Evolutionary conservation across 106 monocot genomes (phyloP).

Genomic region (Posidonia australis): DNA sequence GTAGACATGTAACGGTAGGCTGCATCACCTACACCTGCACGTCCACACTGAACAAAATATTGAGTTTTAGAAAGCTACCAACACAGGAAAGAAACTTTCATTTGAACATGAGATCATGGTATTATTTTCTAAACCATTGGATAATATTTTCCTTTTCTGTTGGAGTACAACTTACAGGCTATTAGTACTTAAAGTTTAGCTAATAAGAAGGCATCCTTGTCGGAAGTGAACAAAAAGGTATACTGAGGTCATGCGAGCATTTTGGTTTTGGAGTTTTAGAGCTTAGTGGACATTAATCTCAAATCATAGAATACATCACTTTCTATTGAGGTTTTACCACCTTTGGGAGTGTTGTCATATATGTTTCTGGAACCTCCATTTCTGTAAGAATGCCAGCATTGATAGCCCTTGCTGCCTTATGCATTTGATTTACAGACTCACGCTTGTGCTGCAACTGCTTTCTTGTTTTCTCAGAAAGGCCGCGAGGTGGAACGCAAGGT

Average conservation of each 20-base stretch:
- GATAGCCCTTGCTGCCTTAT: conserved; percentile 81
- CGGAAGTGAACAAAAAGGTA: too few species aligned
- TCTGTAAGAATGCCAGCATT: conserved; percentile 57
- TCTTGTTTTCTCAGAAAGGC: conserved; percentile 33
- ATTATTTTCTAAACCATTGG: too few species aligned
- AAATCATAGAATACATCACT: neutral
- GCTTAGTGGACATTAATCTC: too few species aligned
- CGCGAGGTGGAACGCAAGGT: conserved; percentile 58
- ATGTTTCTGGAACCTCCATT: conserved; percentile 75
- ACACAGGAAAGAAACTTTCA: too few species aligned
- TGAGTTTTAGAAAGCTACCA: too few species aligned
- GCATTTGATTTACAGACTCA: conserved; percentile 72
- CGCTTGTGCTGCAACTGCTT: conserved; percentile 47
- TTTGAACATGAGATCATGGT: too few species aligned
- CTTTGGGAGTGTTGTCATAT: conserved; percentile 58
- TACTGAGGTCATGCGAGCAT: too few species aligned
- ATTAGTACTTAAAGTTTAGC: too few species aligned
- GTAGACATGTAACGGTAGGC: conserved; percentile 44
- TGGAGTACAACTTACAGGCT: too few species aligned
- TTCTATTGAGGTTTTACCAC: conserved; percentile 11
- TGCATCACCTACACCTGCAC: conserved; percentile 45
- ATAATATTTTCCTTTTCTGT: too few species aligned
- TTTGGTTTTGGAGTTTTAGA: too few species aligned
- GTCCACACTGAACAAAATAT: conserved; percentile 55
- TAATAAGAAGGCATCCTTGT: too few species aligned